Conservation (phyloP, 768 basidiomycete genomes). For the Suillus clintonianus region DNA sequence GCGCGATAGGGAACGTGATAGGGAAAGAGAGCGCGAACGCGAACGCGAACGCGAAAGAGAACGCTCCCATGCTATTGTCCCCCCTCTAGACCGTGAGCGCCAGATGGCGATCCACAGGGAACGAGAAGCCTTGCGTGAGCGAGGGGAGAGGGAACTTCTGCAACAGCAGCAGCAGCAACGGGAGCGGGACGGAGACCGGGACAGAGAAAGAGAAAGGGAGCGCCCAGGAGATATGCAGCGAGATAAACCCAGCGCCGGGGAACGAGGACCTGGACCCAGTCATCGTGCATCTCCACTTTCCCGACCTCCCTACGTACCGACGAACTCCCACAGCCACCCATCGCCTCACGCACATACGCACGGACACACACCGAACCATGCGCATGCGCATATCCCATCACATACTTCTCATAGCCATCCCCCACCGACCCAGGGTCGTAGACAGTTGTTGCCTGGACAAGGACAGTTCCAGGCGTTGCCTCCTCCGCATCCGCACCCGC, state of each 20-base stretch:
- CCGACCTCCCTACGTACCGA: slow-evolving; percentile 25
- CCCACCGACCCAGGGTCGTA: slow-evolving; percentile 19
- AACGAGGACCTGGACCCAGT: not conserved
- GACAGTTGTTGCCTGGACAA: slow-evolving; percentile 22
- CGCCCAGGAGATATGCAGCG: slow-evolving; percentile 2
- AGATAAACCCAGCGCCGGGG: not conserved
- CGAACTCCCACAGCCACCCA: slow-evolving; percentile 16
- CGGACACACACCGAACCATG: slow-evolving; percentile 17
- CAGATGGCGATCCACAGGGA: slow-evolving; percentile 25
- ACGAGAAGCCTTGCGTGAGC: slow-evolving; percentile 13
- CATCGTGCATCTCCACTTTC: slow-evolving; percentile 19
- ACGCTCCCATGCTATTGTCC: slow-evolving; percentile 21
- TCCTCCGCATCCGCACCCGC: slow-evolving; percentile 13
- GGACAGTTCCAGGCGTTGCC: slow-evolving; percentile 32
- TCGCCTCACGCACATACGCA: slow-evolving; percentile 21
- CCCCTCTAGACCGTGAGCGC: slow-evolving; percentile 27
- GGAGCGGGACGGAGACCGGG: not conserved
- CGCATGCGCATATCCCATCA: not conserved
- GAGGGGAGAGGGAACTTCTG: slow-evolving; percentile 23
- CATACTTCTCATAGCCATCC: not conserved
- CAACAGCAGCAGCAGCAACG: not conserved
- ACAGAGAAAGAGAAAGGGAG: slow-evolving; percentile 9
- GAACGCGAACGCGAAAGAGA: slow-evolving; percentile 27
- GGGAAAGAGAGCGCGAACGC: slow-evolving; percentile 30
- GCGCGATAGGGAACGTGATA: slow-evolving; percentile 11